Evolutionary conservation across 108 stramenopile species (phyloP), one percentile per base, ranked within the genome.

Genomic region (Fragilaria radians): DNA sequence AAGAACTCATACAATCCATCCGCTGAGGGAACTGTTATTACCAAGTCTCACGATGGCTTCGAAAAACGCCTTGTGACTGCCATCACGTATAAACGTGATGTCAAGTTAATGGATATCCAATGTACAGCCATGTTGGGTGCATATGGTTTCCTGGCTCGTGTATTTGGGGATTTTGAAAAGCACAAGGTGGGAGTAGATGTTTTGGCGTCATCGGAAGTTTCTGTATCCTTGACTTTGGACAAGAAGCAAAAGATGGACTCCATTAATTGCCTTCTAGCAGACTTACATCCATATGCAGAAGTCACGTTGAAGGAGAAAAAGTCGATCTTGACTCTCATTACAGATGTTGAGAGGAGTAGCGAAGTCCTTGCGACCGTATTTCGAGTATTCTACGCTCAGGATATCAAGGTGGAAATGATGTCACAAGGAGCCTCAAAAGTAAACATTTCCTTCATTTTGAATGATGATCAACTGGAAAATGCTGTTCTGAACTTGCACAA

Each of bases 121-220:
- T 88, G 89, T 5, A 86, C 93, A 25, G 78, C 95, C 67, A 99
- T 99, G 98, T 85, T 97, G 51, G 98, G 96, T 25, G 94, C 94
- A 34, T 93, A 92, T 57, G 98, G 98, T 19, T 99, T 97, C 71
- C 62, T 98, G 53, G 71, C 84, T 18, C 58, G 69, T 23, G 97
- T 99, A 7, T 99, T 99, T 78, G 54, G 67, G 1, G 82, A 89
- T 27, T 97, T 98, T 70, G 95, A 95, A 68, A 86, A 88, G 53
- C 75, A 93, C 66, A 92, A 86, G 52, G 63, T 98, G n/a, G 97
- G 96, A n/a, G 96, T 99, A n/a, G 98, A 99, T 63, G 92, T 97
- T 27, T 77, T 99, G 22, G 98, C 98, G 23, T 93, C 94, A 3
- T 95, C 93, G 4, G 97, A 99, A 74, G 97, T 98, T 48, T 95